Base-by-base conservation (phyloP, 2,329 filamentous ascomycete species). In the Arthroderma sp. region DNA sequence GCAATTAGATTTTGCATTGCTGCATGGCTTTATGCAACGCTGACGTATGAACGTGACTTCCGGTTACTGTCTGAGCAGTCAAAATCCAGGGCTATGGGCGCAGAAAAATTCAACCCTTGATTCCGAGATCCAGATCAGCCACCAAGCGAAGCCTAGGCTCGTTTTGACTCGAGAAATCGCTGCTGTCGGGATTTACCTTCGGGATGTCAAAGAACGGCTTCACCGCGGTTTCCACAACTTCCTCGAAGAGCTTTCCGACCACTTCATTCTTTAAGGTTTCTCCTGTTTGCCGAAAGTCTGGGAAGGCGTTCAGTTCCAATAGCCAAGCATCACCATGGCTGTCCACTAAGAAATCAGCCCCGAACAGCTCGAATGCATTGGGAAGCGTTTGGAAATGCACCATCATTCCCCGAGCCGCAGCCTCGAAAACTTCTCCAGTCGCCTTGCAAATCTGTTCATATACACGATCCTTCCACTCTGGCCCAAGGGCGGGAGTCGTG, bases 271-370 rank as follows among this genome's bases (percentile, higher is more conserved):
- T 77, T 51, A 94, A 64, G 46, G 83, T 81, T 5, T 74, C 73
- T 0, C 91, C 91, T 10, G 87, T 94, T 75, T 96, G 89, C 57
- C 76, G 80, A 59, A 96, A 96, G 66, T 98, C 91, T 6, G 91
- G 91, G 64, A 94, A 98, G 0, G 89, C 85, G 68, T 98, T 98
- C 30, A 94, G 77, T 68, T 98, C 91, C 46, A 98, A 68, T 56
- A 98, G 61, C 78, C 80, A 95, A 3, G 78, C 75, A 3, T 57
- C 71, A 0, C 78, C 80, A 6, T 61, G 56, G 0, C 60, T 71
- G 56, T 87, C 85, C 6, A 95, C 80, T 56, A 98, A 62, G 59
- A 91, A 98, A 61, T 98, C 91, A 36, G 96, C 63, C 0, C 91
- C 91, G 60, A 84, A 98, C 5, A 93, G 70, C 68, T 98, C 91